Conservation (phyloP, 2,329 filamentous ascomycete genomes). For the Ascomycota sp. region DNA sequence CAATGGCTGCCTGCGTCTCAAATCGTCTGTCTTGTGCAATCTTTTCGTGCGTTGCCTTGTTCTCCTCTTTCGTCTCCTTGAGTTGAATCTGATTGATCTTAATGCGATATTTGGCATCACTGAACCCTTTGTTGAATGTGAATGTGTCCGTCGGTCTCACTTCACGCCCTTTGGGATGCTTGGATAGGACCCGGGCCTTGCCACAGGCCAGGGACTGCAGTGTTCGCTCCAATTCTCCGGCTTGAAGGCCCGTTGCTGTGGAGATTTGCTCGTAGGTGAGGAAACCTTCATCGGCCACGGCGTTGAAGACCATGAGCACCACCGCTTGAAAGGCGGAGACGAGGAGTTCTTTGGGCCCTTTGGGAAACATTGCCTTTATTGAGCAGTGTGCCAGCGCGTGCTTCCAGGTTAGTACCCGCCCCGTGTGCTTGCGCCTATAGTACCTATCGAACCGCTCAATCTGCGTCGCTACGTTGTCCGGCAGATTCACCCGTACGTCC, state of each 20-base stretch:
- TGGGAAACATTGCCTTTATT: conserved; percentile 60
- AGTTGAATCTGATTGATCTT: conserved; percentile 99
- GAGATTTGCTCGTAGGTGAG: conserved; percentile 61
- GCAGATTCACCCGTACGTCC: conserved; percentile 52
- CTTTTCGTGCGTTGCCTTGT: conserved; percentile 79
- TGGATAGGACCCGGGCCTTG: conserved; percentile 64
- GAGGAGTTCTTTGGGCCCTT: conserved; percentile 67
- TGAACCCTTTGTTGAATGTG: conserved; percentile 57
- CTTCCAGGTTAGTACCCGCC: conserved; percentile 76
- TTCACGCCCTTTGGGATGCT: conserved; percentile 70
- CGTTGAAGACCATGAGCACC: conserved; percentile 79
- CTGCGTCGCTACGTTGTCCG: conserved; percentile 52
- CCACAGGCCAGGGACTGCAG: conserved; percentile 90
- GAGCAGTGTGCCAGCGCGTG: conserved; percentile 83
- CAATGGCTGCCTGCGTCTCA: conserved; percentile 92
- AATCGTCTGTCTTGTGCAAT: conserved; percentile 81
- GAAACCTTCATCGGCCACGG: conserved; percentile 33
- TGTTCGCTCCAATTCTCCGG: conserved; percentile 66
- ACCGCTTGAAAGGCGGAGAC: conserved; percentile 86
- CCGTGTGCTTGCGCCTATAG: conserved; percentile 79
- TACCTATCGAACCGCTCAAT: conserved; percentile 66
- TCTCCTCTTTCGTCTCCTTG: conserved; percentile 88
- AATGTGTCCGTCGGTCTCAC: conserved; percentile 66
- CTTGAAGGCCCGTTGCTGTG: conserved; percentile 51
- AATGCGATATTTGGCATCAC: conserved; percentile 66